phyloP scores from a whole-genome alignment of 345 rosid species.

The Passiflora organensis region DNA sequence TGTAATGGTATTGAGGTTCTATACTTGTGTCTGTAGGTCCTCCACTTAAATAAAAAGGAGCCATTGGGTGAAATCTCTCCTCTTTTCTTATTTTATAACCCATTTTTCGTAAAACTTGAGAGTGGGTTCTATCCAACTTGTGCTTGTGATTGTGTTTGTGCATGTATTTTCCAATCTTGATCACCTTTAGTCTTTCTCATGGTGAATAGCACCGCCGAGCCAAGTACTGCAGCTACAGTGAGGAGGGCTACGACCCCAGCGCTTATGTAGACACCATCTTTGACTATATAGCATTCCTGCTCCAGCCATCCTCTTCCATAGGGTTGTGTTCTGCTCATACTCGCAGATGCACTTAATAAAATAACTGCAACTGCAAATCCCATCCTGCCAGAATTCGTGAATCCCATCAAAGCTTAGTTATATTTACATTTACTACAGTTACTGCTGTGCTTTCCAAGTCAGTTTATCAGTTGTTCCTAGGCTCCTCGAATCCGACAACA shows the following conservation, averaged over 20 bases:
- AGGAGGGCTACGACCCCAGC: constrained; percentile 42
- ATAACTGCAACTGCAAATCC: constrained; percentile 48
- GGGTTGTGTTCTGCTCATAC: constrained; percentile 62
- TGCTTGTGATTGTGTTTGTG: constrained; percentile 15
- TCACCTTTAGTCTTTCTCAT: constrained; percentile 11
- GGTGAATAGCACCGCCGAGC: constrained; percentile 22
- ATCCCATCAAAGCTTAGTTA: background rate
- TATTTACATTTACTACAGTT: no score
- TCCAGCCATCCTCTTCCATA: constrained; percentile 76
- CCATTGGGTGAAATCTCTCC: no score
- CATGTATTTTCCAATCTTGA: constrained; percentile 26
- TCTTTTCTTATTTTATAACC: no score
- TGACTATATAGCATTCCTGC: constrained; percentile 63
- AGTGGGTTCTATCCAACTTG: no score
- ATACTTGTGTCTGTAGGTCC: no score
- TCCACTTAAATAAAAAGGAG: no score
- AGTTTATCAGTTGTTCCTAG: no score
- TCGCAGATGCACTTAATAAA: constrained; percentile 49
- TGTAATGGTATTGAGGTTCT: no score
- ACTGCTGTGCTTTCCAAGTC: no score
- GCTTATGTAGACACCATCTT: constrained; percentile 46
- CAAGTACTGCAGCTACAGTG: constrained; percentile 33
- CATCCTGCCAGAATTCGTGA: no score
- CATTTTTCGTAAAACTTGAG: no score
- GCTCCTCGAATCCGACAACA: no score